Conservation (phyloP, 768 basidiomycete species). For the Calocybe indica region DNA sequence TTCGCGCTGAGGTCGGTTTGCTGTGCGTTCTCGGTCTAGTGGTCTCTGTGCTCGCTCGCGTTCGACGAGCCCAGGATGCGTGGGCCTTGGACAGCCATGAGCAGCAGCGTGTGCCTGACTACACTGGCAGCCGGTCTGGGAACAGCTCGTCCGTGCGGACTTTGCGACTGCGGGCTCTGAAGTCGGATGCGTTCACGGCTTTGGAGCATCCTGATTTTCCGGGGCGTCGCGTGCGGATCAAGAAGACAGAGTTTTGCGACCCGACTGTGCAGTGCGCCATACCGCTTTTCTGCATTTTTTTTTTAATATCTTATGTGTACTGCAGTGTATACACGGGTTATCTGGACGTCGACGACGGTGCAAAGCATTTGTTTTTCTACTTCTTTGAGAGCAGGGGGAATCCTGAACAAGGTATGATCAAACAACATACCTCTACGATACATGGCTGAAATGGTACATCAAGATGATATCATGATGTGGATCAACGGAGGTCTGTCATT, state of each 20-base stretch:
- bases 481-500: constrained; percentile 48
- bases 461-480: constrained; percentile 68
- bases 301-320: constrained; percentile 1
- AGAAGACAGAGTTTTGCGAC: constrained; percentile 58
- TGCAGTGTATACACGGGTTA: constrained; percentile 33
- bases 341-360: constrained; percentile 40
- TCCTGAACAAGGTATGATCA: constrained; percentile 42
- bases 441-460: not conserved
- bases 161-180: constrained; percentile 21
- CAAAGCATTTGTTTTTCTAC: constrained; percentile 66
- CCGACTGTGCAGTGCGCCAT: constrained; percentile 49
- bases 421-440: constrained; percentile 15
- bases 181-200: constrained; percentile 26
- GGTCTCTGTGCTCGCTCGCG: too few species aligned
- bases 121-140: too few species aligned
- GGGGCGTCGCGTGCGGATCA: constrained; percentile 48
- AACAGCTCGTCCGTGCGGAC: not conserved
- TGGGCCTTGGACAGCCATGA: too few species aligned
- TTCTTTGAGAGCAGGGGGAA: constrained; percentile 67
- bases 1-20: too few species aligned
- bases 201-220: constrained; percentile 47
- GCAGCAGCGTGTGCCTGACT: too few species aligned
- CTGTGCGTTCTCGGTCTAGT: too few species aligned
- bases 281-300: constrained; percentile 2
- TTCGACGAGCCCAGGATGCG: too few species aligned